Base-by-base conservation (phyloP, 2,329 filamentous ascomycete species). In the Chlorencoelia australis region DNA sequence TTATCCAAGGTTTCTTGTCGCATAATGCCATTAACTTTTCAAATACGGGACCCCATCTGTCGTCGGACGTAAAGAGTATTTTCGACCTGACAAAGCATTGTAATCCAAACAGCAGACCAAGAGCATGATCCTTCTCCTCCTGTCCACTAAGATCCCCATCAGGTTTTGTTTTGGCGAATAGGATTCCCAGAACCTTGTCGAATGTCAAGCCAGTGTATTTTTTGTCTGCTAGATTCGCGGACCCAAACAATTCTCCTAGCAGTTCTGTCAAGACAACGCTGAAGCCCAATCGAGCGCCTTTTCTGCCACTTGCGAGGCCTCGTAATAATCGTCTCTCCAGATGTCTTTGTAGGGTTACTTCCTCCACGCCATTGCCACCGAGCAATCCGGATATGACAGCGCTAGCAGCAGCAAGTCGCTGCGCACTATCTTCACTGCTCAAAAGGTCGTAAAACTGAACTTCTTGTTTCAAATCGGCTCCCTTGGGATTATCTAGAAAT, bases 231-330 rank as follows among this genome's bases (percentile, higher is more conserved):
- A 69, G 54, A 5, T 63, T 44, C 26, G 65, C 60, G 10, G 64
- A 49, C 2, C 73, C 73, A 51, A 82, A 82, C 4, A 88, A 61
- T 52, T 89, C 75, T 4, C 73, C 69, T 29, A 94, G 57, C 7
- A 93, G 64, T 59, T 95, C 88, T 0, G 87, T 82, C 47, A 96
- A 64, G 0, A 89, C 89, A 37, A 95, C 69, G 36, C 86, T 94
- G 58, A 94, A 95, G 3, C 91, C 91, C 33, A 91, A 65, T 17
- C 91, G 73, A 13, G 89, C 86, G 9, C 84, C 85, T 63, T 94
- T 94, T 39, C 86, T 79, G 37, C 86, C 81, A 57, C 87, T 95
- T 43, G 88, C 87, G 13, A 96, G 75, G 26, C 91, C 91, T 37
- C 84, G 77, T 57, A 95, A 85, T 24, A 98, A 67, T 17, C 82